Evolutionary conservation across 805 yeast species (phyloP).

Genomic region (Ogataea salicorniae): DNA sequence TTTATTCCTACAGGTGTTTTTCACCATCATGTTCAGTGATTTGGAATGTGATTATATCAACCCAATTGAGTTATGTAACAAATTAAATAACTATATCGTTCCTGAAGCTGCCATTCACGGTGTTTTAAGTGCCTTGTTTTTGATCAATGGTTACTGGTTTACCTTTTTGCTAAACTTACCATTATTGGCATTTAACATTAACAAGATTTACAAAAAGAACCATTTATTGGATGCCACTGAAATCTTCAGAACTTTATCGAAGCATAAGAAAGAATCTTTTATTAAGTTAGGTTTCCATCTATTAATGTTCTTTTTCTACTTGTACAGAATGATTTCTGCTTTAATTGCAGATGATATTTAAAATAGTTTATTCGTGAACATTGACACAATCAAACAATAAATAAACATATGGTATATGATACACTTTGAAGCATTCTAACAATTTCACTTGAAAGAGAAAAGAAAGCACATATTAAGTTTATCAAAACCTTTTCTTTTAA

Average conservation of each 20-base stretch:
- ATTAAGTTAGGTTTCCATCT: conserved; percentile 87
- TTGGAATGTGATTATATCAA: conserved; percentile 94
- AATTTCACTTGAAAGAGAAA: background rate
- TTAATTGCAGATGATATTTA: conserved; percentile 62
- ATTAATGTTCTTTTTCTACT: conserved; percentile 88
- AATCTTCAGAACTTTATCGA: conserved; percentile 88
- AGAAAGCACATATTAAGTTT: too few relatives aligned
- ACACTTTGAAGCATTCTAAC: background rate
- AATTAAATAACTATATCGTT: conserved; percentile 78
- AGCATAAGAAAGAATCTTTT: conserved; percentile 89
- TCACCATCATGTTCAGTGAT: conserved; percentile 93
- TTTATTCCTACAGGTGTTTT: conserved; percentile 87
- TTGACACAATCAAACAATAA: background rate
- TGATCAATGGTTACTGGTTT: conserved; percentile 90
- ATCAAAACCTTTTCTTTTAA: too few relatives aligned
- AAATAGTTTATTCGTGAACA: background rate
- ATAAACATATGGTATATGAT: background rate
- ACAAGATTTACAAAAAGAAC: conserved; percentile 72
- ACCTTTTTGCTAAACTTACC: conserved; percentile 81
- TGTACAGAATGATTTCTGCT: conserved; percentile 94
- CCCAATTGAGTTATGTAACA: conserved; percentile 93
- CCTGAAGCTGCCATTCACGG: conserved; percentile 90
- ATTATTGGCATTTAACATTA: conserved; percentile 74
- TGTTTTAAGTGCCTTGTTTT: conserved; percentile 59
- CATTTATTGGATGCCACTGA: conserved; percentile 95